Base-by-base conservation (phyloP, 2,329 filamentous ascomycete genomes). In the Fusarium sp. region DNA sequence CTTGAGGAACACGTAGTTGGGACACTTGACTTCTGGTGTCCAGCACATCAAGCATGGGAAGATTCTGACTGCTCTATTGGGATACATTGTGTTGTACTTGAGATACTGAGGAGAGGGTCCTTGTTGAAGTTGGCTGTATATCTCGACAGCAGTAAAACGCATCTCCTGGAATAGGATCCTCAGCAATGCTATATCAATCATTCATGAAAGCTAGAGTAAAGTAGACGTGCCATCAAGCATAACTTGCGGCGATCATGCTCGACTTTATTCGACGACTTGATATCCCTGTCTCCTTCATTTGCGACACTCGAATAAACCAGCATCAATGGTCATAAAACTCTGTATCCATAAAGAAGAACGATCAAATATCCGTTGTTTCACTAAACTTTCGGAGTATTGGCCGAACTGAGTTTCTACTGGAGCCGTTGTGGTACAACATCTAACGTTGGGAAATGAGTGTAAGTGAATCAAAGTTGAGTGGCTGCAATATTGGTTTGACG, bases 1-100 rank as follows among this genome's bases (percentile, higher is more conserved):
- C 48, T 71, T 66, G 18, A 74, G 66, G 30, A 74, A 74, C 57
- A 74, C 72, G 55, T 72, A 73, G 55, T 72, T 73, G 40, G 66
- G 41, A 40, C 72, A 74, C 68, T 73, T 73, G 61, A 73, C 59
- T 49, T 71, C 66, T 41, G 71, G 71, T 69, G 68, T 63, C 72
- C 72, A 74, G 34, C 68, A 66, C 25, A 65, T 34, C 28, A 73
- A 46, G 49, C 71, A 73, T 12, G 72, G 71, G 48, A 69, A 74
- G 54, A 73, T 48, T 50, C 59, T 66, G 40, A 72, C 59, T 9
- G 61, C 37, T 45, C 60, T 70, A 45, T 60, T 72, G 14, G 41
- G 45, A 34, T 60, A 69, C 70, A 74, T 73, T 37, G n/a, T 28
- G 18, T 8, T 27, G 32, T 8, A 34, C n/a, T 50, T n/a, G 20